These are phyloP conservation scores for Populus hybrid DNA, from an alignment of 441 rosid species.

Conservation along the genomic window DNA sequence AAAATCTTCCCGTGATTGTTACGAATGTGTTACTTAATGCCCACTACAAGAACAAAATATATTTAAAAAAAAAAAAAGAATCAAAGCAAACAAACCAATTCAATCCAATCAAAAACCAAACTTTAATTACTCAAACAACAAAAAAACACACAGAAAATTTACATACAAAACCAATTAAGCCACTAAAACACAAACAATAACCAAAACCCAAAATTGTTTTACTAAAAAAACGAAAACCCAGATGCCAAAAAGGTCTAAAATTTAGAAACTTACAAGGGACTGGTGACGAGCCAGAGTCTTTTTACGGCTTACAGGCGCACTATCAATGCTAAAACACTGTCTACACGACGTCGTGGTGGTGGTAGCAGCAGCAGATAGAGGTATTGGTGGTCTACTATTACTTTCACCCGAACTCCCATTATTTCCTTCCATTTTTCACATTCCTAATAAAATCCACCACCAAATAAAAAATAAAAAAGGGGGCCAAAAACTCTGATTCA, in stretches of 20 bases:
- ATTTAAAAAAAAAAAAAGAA: not conserved
- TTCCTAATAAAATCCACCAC: slow-evolving; percentile 14
- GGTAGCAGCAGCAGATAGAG: slow-evolving; percentile 24
- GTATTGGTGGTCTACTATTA: slow-evolving; percentile 59
- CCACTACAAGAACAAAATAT: not conserved
- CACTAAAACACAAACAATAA: not conserved
- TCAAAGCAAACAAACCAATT: not conserved
- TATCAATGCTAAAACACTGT: slow-evolving; percentile 31
- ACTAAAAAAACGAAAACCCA: not conserved
- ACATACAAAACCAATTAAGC: not conserved
- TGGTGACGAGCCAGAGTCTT: slow-evolving; percentile 69
- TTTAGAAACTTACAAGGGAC: slow-evolving; percentile 52
- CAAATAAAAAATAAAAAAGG: not conserved
- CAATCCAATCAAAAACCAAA: not conserved
- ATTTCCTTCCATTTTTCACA: slow-evolving; percentile 56
- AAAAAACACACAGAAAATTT: not conserved
- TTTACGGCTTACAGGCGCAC: slow-evolving; percentile 35
- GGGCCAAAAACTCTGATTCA: not conserved
- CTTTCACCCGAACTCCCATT: slow-evolving; percentile 56
- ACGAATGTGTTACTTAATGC: not conserved
- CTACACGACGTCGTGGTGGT: slow-evolving; percentile 6
- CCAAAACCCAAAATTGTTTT: not conserved
- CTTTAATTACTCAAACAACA: not conserved
- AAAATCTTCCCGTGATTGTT: not conserved
- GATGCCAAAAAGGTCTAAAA: not conserved